Percentiles rank a stretch among this genome's conserved stretches.
phyloP scores from a whole-genome alignment of 1,284 basidiomycete genomes.

The Lentinula novae-zelandiae region DNA sequence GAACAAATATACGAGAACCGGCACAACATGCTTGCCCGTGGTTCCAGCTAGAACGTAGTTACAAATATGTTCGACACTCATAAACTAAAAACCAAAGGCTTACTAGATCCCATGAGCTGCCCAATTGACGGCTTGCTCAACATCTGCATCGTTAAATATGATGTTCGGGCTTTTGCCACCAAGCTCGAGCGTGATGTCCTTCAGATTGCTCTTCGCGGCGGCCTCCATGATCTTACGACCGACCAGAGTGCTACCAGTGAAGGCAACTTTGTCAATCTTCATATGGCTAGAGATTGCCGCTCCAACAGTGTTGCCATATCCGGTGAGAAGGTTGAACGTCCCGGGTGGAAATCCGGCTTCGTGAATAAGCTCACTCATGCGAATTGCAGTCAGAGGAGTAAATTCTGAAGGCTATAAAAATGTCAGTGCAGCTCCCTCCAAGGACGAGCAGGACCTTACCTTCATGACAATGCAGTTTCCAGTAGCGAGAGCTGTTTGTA shows the following conservation, averaged over 20 bases:
- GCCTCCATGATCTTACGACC: slow-evolving; percentile 81
- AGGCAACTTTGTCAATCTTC: slow-evolving; percentile 42
- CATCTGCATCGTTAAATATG: slow-evolving; percentile 55
- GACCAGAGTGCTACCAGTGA: slow-evolving; percentile 51
- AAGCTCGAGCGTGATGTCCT: slow-evolving; percentile 82
- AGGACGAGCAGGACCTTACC: slow-evolving; percentile 22
- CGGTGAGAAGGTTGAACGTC: slow-evolving; percentile 75
- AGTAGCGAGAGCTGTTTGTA: slow-evolving; percentile 63
- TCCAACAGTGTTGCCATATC: slow-evolving; percentile 63
- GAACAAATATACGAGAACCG: slow-evolving; percentile 68
- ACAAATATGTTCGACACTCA: neutral
- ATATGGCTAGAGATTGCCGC: slow-evolving; percentile 54
- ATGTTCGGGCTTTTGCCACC: slow-evolving; percentile 54
- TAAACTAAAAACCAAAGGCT: slow-evolving; percentile 17
- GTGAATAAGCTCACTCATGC: slow-evolving; percentile 38
- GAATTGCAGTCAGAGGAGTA: slow-evolving; percentile 78
- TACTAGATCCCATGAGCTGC: slow-evolving; percentile 69
- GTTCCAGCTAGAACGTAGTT: slow-evolving; percentile 9
- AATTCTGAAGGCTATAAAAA: slow-evolving; percentile 66
- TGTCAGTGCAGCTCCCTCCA: slow-evolving; percentile 33
- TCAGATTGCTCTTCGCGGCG: slow-evolving; percentile 82
- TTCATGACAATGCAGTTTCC: slow-evolving; percentile 83
- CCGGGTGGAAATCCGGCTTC: slow-evolving; percentile 64
- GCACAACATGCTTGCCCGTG: slow-evolving; percentile 66
- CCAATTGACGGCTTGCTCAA: slow-evolving; percentile 71